Evolutionary conservation across 2,329 filamentous ascomycete genomes (phyloP), one percentile per base, ranked within the genome.

Genomic region (Chaetomium sp.): DNA sequence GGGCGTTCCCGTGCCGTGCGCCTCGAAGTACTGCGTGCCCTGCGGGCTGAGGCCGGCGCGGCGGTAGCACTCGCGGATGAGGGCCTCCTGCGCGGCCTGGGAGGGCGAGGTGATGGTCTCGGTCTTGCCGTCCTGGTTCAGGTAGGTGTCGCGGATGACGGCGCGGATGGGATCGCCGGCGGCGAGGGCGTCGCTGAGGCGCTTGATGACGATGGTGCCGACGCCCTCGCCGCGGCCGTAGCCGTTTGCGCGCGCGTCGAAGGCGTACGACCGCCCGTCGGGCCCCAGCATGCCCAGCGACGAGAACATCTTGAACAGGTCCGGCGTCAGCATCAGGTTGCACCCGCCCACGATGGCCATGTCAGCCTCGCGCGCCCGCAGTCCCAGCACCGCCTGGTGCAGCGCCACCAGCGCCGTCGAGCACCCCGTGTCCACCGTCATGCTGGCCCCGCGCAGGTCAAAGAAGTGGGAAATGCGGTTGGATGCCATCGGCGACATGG

Each of bases 61-160:
- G 1, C 19, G 10, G 65, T 79, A 78, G 0, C 70, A 70, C 7
- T 68, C 59, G 57, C 69, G 57, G 47, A 77, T 77, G 4, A 76
- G 64, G 0, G 57, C 55, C 19, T 62, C 69, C 62, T 79, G 78
- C 1, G 75, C 72, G 0, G 54, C 33, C 0, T 23, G 38, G 19
- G 63, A 78, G 0, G 81, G 81, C 61, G 77, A 71, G 0, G 79
- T 80, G 33, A 82, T 74, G 1, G 75, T 76, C 0, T 77, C 78
- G 1, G 71, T 72, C 0, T 57, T 72, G 4, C 81, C 81, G 65
- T 82, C 79, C 33, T 72, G 70, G 59, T 78, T 78, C 16, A 71
- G 51, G 3, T 64, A 72, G 0, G 72, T 75, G 1, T 65, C 71
- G 2, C 73, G 69, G 35, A 79, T 73, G 1, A 77, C 68, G 13